A percentile compares a stretch with the other conserved stretches of the same genome.
These are phyloP conservation scores for Cladochytrium replicatum DNA, from an alignment of 192 early-diverging fungal genomes.

Conservation along the genomic window DNA sequence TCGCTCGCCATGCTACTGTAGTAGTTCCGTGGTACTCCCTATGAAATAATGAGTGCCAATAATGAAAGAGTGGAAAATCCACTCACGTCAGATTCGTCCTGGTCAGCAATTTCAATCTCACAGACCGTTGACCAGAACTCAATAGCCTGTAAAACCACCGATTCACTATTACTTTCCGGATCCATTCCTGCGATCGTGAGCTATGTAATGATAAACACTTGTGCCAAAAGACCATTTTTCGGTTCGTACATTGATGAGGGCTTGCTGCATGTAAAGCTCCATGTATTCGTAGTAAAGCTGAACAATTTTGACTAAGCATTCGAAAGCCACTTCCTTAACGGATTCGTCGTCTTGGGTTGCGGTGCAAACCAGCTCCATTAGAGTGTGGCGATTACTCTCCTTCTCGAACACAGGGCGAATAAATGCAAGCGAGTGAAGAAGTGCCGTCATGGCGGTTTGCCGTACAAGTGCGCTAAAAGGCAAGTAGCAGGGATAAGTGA, in stretches of 20 bases:
- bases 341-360: constrained; percentile 66
- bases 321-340: constrained; percentile 81
- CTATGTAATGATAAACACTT: constrained; percentile 2
- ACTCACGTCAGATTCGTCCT: constrained; percentile 52
- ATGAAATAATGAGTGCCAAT: not conserved
- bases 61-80: not conserved
- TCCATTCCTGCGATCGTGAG: constrained; percentile 91
- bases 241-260: constrained; percentile 71
- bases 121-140: constrained; percentile 99
- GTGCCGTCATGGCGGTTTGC: constrained; percentile 75
- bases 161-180: constrained; percentile 70
- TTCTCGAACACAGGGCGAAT: constrained; percentile 86
- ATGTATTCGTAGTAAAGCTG: constrained; percentile 95
- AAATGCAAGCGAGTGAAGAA: constrained; percentile 94
- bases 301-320: constrained; percentile 96
- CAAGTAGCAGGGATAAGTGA: no score
- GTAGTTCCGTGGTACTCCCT: no score
- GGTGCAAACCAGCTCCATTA: constrained; percentile 98
- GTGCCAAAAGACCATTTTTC: constrained; percentile 1
- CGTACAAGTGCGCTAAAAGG: no score
- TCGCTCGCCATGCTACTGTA: constrained; percentile 48
- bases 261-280: constrained; percentile 94
- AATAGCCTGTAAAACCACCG: constrained; percentile 90
- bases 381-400: constrained; percentile 92
- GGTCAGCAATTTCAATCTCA: constrained; percentile 64